These are phyloP conservation scores for Yamadazyma philogaea DNA, from an alignment of 805 yeast genomes.

Conservation along the genomic window DNA sequence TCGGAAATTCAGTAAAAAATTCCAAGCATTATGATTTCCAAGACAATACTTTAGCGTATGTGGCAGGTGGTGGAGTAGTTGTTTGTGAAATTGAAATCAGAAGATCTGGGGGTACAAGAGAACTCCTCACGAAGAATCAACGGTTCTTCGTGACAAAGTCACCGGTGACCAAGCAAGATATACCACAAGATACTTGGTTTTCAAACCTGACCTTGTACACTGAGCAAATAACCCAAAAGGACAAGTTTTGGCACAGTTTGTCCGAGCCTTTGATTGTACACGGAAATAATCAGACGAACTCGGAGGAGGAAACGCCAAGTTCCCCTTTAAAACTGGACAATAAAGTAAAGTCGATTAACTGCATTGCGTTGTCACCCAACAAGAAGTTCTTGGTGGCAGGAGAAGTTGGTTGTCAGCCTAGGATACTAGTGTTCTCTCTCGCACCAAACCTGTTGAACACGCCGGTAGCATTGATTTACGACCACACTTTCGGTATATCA, in stretches of 20 bases:
- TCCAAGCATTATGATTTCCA: conserved; percentile 38
- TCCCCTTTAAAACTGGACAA: conserved; percentile 28
- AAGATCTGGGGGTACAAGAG: background rate
- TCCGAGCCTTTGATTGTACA: conserved; percentile 4
- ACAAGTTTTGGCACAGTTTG: conserved; percentile 34
- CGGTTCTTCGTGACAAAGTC: conserved; percentile 52
- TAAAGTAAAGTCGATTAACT: conserved; percentile 50
- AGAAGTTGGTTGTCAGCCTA: conserved; percentile 66
- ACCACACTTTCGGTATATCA: conserved; percentile 65
- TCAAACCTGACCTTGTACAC: background rate
- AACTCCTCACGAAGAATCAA: conserved; percentile 30
- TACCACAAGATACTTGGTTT: conserved; percentile 1
- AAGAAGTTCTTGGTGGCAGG: conserved; percentile 60
- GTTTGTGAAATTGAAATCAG: conserved; percentile 32
- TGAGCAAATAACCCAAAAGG: conserved; percentile 15
- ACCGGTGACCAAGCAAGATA: background rate
- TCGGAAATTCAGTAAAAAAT: conserved; percentile 48
- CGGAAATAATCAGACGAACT: conserved; percentile 3
- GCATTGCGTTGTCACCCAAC: conserved; percentile 59
- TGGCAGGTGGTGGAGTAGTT: conserved; percentile 61
- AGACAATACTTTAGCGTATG: conserved; percentile 46
- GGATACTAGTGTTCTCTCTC: conserved; percentile 57
- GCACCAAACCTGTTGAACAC: conserved; percentile 44
- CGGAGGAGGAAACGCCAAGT: background rate
- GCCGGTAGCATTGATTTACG: conserved; percentile 55